Base-by-base conservation (phyloP, 2,329 filamentous ascomycete genomes). In the Trichoderma asperellum region DNA sequence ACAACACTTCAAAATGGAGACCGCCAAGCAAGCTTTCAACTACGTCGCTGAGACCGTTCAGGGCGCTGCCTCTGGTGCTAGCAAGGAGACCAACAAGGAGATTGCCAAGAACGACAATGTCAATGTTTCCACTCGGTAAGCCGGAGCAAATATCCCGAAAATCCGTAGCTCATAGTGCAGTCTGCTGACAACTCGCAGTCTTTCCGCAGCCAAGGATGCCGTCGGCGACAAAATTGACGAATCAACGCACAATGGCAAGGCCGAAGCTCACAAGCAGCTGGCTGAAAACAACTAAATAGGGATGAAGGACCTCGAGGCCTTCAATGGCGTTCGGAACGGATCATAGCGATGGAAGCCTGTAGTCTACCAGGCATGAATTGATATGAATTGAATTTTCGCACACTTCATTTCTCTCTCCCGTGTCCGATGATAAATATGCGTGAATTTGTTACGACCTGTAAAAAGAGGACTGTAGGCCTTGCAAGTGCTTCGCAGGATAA, bases 81-180 rank as follows among this genome's bases (percentile, higher is more conserved):
- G 84, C 83, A 91, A 92, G 86, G 88, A 91, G 84, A 82, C 83
- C 83, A 91, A 91, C 88, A 91, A 91, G 87, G 79, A 84, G 74
- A 82, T 88, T 74, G 89, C 89, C 79, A 91, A 91, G 85, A 86
- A 89, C 78, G 77, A 76, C 78, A 83, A 89, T 76, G 85, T 83
- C 73, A 74, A 74, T 71, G 14, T 88, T 66, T 73, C 79, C 76
- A 88, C 86, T 78, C 88, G 89, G 84, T 86, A 79, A 78, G 83
- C 18, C 49, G 29, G 40, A 49, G 49, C 34, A 35, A 49, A 61
- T 11, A 35, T n/a, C 37, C 40, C 56, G 40, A 61, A 8, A n/a
- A 3, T 2, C 6, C 5, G 14, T 11, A 1, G 24, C 24, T 24
- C 14, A 5, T 5, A n/a, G 35, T 7, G 37, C 34, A 18, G 29